phyloP scores from a whole-genome alignment of 164 flowering plant species.

The Magnolia kwangsiensis region DNA sequence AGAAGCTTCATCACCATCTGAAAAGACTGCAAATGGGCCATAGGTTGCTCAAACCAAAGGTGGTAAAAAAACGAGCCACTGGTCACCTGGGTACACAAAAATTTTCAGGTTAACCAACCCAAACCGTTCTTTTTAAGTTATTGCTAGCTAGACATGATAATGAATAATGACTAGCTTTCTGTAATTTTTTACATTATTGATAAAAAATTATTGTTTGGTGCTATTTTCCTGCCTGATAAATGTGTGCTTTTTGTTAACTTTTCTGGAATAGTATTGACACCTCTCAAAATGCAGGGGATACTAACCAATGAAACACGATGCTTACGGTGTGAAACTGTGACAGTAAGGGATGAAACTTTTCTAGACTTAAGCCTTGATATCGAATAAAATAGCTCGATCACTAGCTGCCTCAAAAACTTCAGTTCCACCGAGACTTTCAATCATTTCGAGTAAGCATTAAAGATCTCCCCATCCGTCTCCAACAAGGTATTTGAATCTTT shows the following conservation, averaged over 20 bases:
- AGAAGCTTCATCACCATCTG: conserved; percentile 62
- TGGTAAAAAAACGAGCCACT: conserved; percentile 60
- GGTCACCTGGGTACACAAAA: conserved; percentile 97
- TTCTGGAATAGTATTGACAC: not conserved
- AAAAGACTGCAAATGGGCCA: conserved; percentile 66
- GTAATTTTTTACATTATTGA: not conserved
- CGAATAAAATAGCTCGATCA: conserved; percentile 97
- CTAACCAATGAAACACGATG: conserved; percentile 97
- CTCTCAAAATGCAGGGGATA: conserved; percentile 63
- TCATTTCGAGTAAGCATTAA: too few relatives aligned
- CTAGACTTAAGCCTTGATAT: conserved; percentile 97
- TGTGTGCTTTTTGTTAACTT: not conserved
- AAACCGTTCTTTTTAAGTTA: not conserved
- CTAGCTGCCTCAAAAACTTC: conserved; percentile 95
- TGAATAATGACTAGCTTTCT: not conserved
- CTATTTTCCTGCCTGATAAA: not conserved
- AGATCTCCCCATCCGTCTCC: too few relatives aligned
- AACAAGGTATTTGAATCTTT: too few relatives aligned
- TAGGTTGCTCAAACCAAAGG: conserved; percentile 54
- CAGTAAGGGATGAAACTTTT: conserved; percentile 98
- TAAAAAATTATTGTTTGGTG: not conserved
- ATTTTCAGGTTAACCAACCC: conserved; percentile 73
- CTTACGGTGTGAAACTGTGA: conserved; percentile 91
- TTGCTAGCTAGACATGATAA: not conserved
- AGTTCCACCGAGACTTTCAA: conserved; percentile 91